Evolutionary conservation across 2,329 filamentous ascomycete genomes (phyloP).

Genomic region (Arthrobotrys pseudoclavata): DNA sequence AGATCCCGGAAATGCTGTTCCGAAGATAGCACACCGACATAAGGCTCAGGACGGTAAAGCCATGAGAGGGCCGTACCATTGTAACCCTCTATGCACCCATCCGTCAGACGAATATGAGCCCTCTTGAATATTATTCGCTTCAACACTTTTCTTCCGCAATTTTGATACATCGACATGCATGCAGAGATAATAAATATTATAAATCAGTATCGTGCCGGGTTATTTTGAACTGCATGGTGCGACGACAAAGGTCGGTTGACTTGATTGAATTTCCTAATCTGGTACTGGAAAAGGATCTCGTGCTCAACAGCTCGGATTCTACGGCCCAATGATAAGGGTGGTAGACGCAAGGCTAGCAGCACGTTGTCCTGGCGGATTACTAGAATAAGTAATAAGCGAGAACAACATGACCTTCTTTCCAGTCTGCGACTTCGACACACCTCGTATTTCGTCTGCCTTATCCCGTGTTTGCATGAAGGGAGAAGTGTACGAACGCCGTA

Average conservation of each 20-base stretch:
- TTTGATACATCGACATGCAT: neutral
- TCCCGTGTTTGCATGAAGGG: neutral
- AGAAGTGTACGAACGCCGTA: neutral
- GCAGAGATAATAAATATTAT: neutral
- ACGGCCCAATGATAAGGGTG: neutral
- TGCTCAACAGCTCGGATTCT: neutral
- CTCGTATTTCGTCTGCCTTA: neutral
- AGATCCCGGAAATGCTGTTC: no score
- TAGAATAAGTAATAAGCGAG: neutral
- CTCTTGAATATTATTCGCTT: neutral
- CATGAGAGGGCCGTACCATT: neutral
- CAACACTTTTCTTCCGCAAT: neutral
- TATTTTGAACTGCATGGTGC: neutral
- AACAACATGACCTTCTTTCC: neutral
- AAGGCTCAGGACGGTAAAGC: no score
- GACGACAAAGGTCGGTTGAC: neutral
- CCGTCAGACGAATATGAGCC: neutral
- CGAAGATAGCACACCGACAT: no score
- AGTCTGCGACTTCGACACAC: neutral
- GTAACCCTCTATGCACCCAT: neutral
- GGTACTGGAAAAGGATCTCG: neutral
- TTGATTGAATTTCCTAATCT: conserved; percentile 3
- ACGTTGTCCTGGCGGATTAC: neutral
- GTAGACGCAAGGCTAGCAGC: neutral
- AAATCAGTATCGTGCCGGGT: neutral